Evolutionary conservation across 148 eudicot genomes (phyloP), one percentile per base, ranked within the genome.

Genomic region (Fallopia convolvulus): DNA sequence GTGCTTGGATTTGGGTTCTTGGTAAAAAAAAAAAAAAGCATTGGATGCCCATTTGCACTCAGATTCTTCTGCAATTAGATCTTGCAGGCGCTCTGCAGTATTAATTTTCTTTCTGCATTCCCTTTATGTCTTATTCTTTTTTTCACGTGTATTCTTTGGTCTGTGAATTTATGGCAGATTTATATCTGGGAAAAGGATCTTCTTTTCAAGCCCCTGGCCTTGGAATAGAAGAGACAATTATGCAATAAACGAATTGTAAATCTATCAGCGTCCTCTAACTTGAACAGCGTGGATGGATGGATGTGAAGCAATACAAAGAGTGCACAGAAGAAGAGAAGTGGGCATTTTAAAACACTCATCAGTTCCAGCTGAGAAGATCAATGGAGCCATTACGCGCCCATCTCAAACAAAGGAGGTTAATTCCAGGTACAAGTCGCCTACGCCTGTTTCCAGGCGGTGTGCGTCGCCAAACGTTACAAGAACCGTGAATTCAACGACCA

Each of bases 241-340:
- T 71, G 46, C 36, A 23, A 32, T 87, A 79, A 82, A 70, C 78
- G 66, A 82, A 80, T 26, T 26, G 30, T 26, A 26, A 26, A 26
- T 81, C 80, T 72, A 83, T 83, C 89, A 20, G 14, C 90, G 91
- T 83, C 84, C 80, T 83, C 82, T 82, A 82, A 80, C 77, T 68
- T 80, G 70, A 82, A 75, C 79, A 12, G 80, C 84, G 80, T 91
- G 89, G 85, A 95, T 95, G 98, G 94, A 93, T 89, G 88, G 83
- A 77, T 80, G 76, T 88, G 91, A 91, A 81, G 84, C 85, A 72
- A 53, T 85, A 79, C 81, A 82, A 83, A 81, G 78, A 81, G 80
- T 86, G 61, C 85, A 74, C 61, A 90, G 85, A 77, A 81, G 80
- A 53, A 79, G 82, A 79, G 81, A 85, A 79, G 86, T 80, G 86